phyloP scores from a whole-genome alignment of 106 monocot species.

The Iris macrosiphon region DNA sequence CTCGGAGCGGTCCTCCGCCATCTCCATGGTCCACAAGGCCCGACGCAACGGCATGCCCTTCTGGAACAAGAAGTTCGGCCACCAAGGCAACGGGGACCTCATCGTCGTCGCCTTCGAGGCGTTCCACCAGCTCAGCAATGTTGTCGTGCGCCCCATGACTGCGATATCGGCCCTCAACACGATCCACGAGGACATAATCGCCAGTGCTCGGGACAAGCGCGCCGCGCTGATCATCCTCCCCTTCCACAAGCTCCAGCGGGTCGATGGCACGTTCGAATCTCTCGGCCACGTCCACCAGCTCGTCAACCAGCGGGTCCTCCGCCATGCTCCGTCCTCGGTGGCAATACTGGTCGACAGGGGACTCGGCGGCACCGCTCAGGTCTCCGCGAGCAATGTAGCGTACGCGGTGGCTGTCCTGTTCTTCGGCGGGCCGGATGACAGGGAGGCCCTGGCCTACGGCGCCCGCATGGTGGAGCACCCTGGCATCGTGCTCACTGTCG shows the following conservation, averaged over 20 bases:
- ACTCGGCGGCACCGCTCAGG: slow-evolving; percentile 23
- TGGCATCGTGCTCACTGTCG: slow-evolving; percentile 22
- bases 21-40: slow-evolving; percentile 36
- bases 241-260: slow-evolving; percentile 27
- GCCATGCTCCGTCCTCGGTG: slow-evolving; percentile 38
- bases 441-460: slow-evolving; percentile 42
- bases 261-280: slow-evolving; percentile 35
- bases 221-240: slow-evolving; percentile 33
- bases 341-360: slow-evolving; percentile 38
- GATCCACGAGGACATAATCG: slow-evolving; percentile 47
- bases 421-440: slow-evolving; percentile 44
- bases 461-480: slow-evolving; percentile 45
- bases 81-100: background rate
- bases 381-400: slow-evolving; percentile 24
- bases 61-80: slow-evolving; percentile 5
- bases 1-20: slow-evolving; percentile 39
- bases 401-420: slow-evolving; percentile 26
- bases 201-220: slow-evolving; percentile 27
- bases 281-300: slow-evolving; percentile 11
- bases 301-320: slow-evolving; percentile 33
- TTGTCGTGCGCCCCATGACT: slow-evolving; percentile 28
- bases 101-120: slow-evolving; percentile 39
- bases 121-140: slow-evolving; percentile 30
- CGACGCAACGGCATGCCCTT: slow-evolving; percentile 44
- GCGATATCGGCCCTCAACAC: slow-evolving; percentile 34